These are phyloP conservation scores for Fusarium verticillioides DNA, from an alignment of 2,329 filamentous ascomycete species.

Conservation along the genomic window DNA sequence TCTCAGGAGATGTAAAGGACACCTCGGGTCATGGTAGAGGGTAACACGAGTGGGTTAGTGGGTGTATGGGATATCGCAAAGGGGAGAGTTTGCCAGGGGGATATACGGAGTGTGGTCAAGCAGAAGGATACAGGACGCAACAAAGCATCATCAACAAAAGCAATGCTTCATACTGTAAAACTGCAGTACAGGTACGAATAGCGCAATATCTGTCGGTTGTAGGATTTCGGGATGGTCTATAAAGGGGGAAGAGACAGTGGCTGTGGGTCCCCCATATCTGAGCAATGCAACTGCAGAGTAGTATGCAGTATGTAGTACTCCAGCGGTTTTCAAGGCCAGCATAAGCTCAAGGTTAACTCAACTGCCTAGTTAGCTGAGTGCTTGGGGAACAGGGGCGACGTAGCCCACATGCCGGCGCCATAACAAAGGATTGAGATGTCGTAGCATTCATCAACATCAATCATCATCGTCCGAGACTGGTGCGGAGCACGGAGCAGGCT, in stretches of 20 bases:
- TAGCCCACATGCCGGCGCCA: constrained; percentile 4
- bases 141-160: neutral
- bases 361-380: neutral
- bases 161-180: constrained; percentile 3
- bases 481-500: constrained; percentile 28
- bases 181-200: constrained; percentile 10
- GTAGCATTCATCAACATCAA: constrained; percentile 21
- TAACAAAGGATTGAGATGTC: neutral
- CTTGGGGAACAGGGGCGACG: constrained; percentile 15
- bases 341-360: constrained; percentile 14
- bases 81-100: neutral
- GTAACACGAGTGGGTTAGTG: constrained; percentile 21
- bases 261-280: constrained; percentile 10
- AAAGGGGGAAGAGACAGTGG: constrained; percentile 6
- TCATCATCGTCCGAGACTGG: constrained; percentile 29
- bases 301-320: neutral
- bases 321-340: neutral
- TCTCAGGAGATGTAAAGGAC: neutral
- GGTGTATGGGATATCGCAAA: constrained; percentile 12
- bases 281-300: constrained; percentile 13
- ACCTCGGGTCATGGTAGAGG: constrained; percentile 19
- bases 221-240: neutral
- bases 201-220: neutral
- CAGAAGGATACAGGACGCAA: constrained; percentile 14
- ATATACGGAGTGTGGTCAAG: constrained; percentile 15